These are phyloP conservation scores for Pseudogymnoascus sp. DNA, from an alignment of 2,329 filamentous ascomycete genomes.

Conservation along the genomic window DNA sequence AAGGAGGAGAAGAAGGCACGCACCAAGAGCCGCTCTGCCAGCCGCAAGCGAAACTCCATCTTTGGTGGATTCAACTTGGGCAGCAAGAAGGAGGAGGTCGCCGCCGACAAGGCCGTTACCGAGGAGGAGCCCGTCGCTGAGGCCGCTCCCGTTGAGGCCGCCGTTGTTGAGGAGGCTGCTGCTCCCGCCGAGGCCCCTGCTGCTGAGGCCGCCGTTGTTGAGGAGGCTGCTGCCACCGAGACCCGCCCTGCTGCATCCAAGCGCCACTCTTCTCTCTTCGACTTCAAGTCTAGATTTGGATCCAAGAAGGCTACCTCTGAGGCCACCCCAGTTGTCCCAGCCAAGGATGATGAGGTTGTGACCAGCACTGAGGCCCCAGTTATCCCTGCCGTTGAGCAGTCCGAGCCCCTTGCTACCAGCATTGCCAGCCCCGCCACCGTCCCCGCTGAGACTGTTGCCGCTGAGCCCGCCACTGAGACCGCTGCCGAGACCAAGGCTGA, in stretches of 20 bases:
- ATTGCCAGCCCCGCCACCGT: slow-evolving; percentile 23
- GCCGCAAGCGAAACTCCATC: slow-evolving; percentile 58
- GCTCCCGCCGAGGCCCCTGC: slow-evolving; percentile 26
- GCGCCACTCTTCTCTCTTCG: slow-evolving; percentile 28
- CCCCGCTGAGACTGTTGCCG: slow-evolving; percentile 25
- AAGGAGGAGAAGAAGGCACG: slow-evolving; percentile 47
- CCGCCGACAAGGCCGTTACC: slow-evolving; percentile 29
- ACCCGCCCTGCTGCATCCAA: slow-evolving; percentile 28
- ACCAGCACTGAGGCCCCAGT: slow-evolving; percentile 23
- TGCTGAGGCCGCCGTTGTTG: slow-evolving; percentile 24
- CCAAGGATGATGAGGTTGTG: slow-evolving; percentile 26
- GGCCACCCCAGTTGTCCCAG: slow-evolving; percentile 21
- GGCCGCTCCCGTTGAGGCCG: slow-evolving; percentile 19
- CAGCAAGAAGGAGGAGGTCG: slow-evolving; percentile 46
- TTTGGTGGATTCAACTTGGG: slow-evolving; percentile 49
- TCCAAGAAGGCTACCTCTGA: slow-evolving; percentile 22
- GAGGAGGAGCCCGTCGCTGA: slow-evolving; percentile 29
- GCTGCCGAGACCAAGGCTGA: slow-evolving; percentile 32
- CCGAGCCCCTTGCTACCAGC: slow-evolving; percentile 25
- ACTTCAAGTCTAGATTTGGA: slow-evolving; percentile 24
- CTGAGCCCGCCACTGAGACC: slow-evolving; percentile 31
- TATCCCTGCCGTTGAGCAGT: slow-evolving; percentile 27
- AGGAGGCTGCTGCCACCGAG: slow-evolving; percentile 19
- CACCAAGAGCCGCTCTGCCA: slow-evolving; percentile 54
- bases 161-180: slow-evolving; percentile 34